These are phyloP conservation scores for Spinellus fusiger DNA, from an alignment of 192 early-diverging fungal genomes.

Conservation along the genomic window DNA sequence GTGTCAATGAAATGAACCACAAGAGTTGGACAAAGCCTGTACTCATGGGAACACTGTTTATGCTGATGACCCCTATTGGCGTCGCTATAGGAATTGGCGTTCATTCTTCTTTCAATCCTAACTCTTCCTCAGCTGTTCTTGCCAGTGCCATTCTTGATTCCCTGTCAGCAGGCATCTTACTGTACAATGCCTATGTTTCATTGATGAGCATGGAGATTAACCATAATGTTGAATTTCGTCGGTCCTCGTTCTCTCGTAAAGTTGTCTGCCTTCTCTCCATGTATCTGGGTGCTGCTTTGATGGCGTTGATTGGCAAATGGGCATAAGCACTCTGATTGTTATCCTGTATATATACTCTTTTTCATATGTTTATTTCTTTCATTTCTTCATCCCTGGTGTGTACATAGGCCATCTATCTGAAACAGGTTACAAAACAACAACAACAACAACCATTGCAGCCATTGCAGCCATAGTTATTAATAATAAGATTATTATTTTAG, in stretches of 20 bases:
- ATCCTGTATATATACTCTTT: no score
- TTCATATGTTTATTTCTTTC: no score
- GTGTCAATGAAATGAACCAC: slow-evolving; percentile 35
- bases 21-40: slow-evolving; percentile 25
- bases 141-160: slow-evolving; percentile 68
- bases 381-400: no score
- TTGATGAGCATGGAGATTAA: slow-evolving; percentile 53
- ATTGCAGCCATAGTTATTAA: no score
- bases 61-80: slow-evolving; percentile 76
- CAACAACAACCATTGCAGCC: no score
- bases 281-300: slow-evolving; percentile 29
- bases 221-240: slow-evolving; percentile 21
- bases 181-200: slow-evolving; percentile 70
- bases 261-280: slow-evolving; percentile 19
- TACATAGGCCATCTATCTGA: no score
- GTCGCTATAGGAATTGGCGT: slow-evolving; percentile 73
- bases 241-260: slow-evolving; percentile 3
- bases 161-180: slow-evolving; percentile 71
- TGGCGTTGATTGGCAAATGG: slow-evolving; percentile 31
- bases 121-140: slow-evolving; percentile 51
- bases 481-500: no score
- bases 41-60: slow-evolving; percentile 48
- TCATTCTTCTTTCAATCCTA: slow-evolving; percentile 55
- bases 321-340: no score
- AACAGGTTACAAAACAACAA: no score